Evolutionary conservation across 2,329 filamentous ascomycete genomes (phyloP), one percentile per base, ranked within the genome.

Genomic region (Thielaviopsis musarum): DNA sequence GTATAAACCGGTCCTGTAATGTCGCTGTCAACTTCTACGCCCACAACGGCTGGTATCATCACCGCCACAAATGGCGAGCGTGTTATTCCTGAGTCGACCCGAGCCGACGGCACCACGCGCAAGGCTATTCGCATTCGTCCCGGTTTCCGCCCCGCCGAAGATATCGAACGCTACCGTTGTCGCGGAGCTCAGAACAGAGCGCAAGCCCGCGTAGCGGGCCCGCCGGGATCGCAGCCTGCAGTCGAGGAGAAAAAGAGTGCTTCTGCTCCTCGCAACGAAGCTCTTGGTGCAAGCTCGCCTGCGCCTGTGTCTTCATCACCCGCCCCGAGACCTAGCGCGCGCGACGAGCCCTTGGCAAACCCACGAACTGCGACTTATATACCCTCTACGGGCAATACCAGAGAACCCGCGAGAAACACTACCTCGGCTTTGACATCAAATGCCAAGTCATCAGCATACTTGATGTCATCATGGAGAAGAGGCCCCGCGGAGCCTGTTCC

Each of bases 151-250:
- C 94, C 93, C 1, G 89, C 91, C 0, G 93, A 98, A 73, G 93
- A 98, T 71, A 85, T 97, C 64, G 90, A 96, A 69, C 77, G 95
- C 53, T 98, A 98, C 79, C 94, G 90, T 75, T 96, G 95, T 71
- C 84, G 88, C 60, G 90, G 85, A 1, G 91, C 91, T 56, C 87
- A 93, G 69, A 83, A 82, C 56, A 88, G 57, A 49, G 51, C 30
- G 59, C 54, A 48, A 56, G 30, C 28, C 19, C 48, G 56, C 60
- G 21, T 61, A 28, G 41, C 59, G 34, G 53, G 59, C 17, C 56
- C 41, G 15, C 55, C 34, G 4, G 52, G 53, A 9, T 34, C 57
- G 21, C 38, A 57, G 55, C 48, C 45, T 41, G 38, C 55, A 5
- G 38, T 13, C 5, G 30, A 49, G 49, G 51, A 41, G 34, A 21